Percentiles rank a stretch among this genome's conserved stretches.
Evolutionary conservation across 1,284 basidiomycete genomes (phyloP).

Genomic region (Ustilago cynodontis): DNA sequence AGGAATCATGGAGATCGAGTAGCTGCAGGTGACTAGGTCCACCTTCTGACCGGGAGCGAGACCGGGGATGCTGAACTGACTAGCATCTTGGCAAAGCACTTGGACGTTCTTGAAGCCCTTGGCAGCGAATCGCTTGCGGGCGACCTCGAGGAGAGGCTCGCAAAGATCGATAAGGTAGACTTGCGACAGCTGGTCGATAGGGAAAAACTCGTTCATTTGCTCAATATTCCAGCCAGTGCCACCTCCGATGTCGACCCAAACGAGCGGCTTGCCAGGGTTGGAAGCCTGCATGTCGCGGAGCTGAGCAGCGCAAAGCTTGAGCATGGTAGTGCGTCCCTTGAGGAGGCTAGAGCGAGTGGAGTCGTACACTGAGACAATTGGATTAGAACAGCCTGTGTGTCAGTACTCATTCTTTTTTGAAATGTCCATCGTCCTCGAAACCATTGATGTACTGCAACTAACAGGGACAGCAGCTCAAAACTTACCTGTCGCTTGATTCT

Average conservation of each 20-base stretch:
- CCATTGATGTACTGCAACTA: not conserved
- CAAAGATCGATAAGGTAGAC: conserved; percentile 83
- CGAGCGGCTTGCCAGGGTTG: conserved; percentile 73
- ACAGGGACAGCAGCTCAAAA: not conserved
- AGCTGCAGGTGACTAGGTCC: conserved; percentile 69
- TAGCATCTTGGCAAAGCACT: conserved; percentile 82
- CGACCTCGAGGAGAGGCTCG: conserved; percentile 80
- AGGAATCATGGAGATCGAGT: conserved; percentile 74
- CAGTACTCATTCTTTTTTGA: not conserved
- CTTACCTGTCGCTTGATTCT: conserved; percentile 66
- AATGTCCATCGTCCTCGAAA: not conserved
- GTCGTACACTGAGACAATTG: conserved; percentile 63
- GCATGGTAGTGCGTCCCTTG: conserved; percentile 68
- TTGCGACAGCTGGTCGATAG: conserved; percentile 70
- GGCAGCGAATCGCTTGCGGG: conserved; percentile 77
- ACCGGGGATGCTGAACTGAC: conserved; percentile 77
- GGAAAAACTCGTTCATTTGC: conserved; percentile 80
- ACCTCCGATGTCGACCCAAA: conserved; percentile 87
- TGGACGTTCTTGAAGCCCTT: conserved; percentile 82
- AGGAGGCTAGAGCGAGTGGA: conserved; percentile 66
- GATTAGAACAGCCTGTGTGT: not conserved
- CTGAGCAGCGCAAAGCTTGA: conserved; percentile 77
- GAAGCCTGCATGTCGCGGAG: conserved; percentile 73
- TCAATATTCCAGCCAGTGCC: conserved; percentile 87
- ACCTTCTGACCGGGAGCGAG: conserved; percentile 59